These are phyloP conservation scores for Aspergillus brasiliensis DNA, from an alignment of 2,329 filamentous ascomycete species.

Conservation along the genomic window DNA sequence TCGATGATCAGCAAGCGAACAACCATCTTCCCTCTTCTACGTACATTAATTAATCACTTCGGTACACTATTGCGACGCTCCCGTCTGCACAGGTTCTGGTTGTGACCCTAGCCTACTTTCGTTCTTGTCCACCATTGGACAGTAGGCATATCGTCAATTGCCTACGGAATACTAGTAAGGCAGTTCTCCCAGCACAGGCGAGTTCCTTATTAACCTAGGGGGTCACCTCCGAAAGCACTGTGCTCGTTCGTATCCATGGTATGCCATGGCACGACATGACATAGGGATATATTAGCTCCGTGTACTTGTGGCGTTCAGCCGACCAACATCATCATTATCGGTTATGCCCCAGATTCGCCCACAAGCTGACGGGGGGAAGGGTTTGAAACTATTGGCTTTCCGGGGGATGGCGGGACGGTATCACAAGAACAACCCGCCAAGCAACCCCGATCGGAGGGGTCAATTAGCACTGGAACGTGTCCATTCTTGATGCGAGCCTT, in stretches of 20 bases:
- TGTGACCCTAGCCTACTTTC: background rate
- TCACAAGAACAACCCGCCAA: constrained; percentile 3
- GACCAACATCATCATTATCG: background rate
- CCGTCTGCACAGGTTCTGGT: background rate
- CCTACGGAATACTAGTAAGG: no score
- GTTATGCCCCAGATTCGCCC: background rate
- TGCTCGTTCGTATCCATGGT: background rate
- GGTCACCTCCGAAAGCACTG: background rate
- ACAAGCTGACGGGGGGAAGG: background rate
- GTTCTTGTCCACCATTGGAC: background rate
- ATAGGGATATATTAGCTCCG: background rate
- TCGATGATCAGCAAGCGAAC: background rate
- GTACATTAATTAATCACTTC: no score
- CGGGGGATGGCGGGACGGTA: background rate
- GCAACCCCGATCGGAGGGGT: constrained; percentile 4
- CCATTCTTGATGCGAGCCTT: background rate
- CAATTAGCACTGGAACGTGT: background rate
- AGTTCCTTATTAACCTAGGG: background rate
- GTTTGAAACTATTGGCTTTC: background rate
- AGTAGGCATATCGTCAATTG: no score
- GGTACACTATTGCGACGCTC: no score
- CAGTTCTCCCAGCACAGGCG: background rate
- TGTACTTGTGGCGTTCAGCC: background rate
- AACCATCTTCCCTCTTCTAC: background rate
- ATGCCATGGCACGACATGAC: background rate